Percentiles rank a stretch among this genome's conserved stretches.
phyloP scores from a whole-genome alignment of 768 basidiomycete genomes.

The Mycena metata region DNA sequence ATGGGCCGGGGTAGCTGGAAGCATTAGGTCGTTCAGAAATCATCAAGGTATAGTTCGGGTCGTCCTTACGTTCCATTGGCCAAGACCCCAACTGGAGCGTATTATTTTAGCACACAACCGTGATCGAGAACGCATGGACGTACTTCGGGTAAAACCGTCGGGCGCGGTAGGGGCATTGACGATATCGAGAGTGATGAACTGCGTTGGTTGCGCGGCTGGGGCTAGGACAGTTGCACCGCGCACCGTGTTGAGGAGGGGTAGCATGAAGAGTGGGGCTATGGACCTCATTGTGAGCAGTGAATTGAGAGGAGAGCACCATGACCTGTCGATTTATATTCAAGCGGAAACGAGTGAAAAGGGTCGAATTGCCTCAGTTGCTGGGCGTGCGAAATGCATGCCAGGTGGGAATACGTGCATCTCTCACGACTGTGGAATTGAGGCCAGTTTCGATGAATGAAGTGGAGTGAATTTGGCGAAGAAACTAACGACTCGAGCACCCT shows the following conservation, averaged over 20 bases:
- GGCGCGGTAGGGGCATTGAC: slow-evolving; percentile 51
- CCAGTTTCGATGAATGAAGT: too few species aligned
- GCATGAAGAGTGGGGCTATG: slow-evolving; percentile 3
- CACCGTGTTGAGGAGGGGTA: slow-evolving; percentile 16
- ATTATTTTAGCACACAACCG: not conserved
- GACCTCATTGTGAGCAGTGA: slow-evolving; percentile 13
- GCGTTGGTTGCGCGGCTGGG: slow-evolving; percentile 2
- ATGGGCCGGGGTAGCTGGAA: slow-evolving; percentile 27
- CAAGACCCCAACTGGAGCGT: slow-evolving; percentile 8
- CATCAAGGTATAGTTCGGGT: not conserved
- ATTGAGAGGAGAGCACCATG: not conserved
- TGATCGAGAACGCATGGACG: slow-evolving; percentile 3
- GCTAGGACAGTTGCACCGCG: slow-evolving; percentile 18
- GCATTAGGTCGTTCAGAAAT: not conserved
- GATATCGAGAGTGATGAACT: slow-evolving; percentile 43
- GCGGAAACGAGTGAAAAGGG: too few species aligned
- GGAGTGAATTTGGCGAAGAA: too few species aligned
- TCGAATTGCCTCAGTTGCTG: too few species aligned
- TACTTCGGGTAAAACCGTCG: slow-evolving; percentile 47
- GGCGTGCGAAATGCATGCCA: too few species aligned
- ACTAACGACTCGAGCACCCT: too few species aligned
- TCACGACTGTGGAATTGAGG: too few species aligned
- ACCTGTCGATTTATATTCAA: too few species aligned
- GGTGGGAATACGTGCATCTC: too few species aligned
- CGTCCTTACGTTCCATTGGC: slow-evolving; percentile 27